phyloP scores from a whole-genome alignment of 305 asterid genomes.

The Fraxinus paxiana region DNA sequence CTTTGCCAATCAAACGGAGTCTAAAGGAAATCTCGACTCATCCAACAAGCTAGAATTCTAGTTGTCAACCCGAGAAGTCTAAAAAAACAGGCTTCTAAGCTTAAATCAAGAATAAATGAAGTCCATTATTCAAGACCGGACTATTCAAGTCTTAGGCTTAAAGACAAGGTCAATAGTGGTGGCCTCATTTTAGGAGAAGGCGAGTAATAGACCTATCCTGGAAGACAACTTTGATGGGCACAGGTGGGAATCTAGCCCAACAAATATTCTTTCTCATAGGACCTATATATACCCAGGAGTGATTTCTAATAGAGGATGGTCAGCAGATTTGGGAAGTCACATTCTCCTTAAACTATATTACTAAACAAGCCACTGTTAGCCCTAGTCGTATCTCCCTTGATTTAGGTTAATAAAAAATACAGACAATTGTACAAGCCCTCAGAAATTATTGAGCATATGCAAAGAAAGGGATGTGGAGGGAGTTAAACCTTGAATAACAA shows the following conservation, averaged over 20 bases:
- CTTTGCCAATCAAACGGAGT: too few relatives aligned
- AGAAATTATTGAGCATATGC: background rate
- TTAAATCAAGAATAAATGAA: background rate
- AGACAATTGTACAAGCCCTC: conserved; percentile 2
- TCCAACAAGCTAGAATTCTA: conserved; percentile 16
- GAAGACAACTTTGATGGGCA: background rate
- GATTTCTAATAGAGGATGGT: background rate
- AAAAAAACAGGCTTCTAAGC: background rate
- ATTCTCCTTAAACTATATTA: background rate
- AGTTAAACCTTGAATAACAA: background rate
- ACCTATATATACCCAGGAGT: background rate
- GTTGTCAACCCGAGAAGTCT: background rate
- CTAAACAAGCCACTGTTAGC: conserved; percentile 1
- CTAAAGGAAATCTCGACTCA: background rate
- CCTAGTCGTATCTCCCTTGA: conserved; percentile 11
- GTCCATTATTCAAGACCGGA: background rate
- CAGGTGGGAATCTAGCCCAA: background rate
- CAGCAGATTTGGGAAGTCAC: background rate
- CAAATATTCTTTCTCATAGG: background rate
- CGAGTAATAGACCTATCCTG: background rate
- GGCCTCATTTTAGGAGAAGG: background rate
- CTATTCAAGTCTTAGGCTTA: background rate
- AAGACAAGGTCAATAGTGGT: background rate
- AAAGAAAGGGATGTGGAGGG: background rate
- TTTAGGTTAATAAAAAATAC: background rate